Conservation (phyloP, 2,329 filamentous ascomycete species). For the Bipolaris oryzae region DNA sequence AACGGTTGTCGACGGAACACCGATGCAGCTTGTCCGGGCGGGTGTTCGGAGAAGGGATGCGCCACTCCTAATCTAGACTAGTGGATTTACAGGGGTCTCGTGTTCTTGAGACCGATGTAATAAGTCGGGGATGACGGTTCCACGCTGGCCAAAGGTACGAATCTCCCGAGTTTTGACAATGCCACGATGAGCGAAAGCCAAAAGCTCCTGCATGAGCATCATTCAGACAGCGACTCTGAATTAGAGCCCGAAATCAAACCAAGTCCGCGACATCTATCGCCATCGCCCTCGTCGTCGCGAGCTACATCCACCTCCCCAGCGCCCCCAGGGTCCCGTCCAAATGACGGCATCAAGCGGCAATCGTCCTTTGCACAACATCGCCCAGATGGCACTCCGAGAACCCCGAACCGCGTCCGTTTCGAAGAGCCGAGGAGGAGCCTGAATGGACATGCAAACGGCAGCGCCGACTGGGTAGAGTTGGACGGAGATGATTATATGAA, state of each 20-base stretch:
- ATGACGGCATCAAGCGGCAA: constrained; percentile 42
- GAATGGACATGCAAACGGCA: constrained; percentile 39
- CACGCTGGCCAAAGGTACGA: constrained; percentile 1
- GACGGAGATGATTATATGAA: constrained; percentile 68
- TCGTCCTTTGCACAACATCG: constrained; percentile 56
- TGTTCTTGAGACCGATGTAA: constrained; percentile 10
- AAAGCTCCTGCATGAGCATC: constrained; percentile 47
- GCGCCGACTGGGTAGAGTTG: constrained; percentile 55
- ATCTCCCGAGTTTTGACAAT: constrained; percentile 31
- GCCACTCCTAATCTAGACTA: constrained; percentile 5
- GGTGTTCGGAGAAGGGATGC: background rate
- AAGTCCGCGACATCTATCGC: constrained; percentile 32
- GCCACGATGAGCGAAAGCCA: constrained; percentile 49
- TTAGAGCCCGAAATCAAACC: constrained; percentile 23
- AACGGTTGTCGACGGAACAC: background rate
- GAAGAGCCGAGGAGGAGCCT: constrained; percentile 53
- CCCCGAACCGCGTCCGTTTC: constrained; percentile 77
- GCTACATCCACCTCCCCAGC: constrained; percentile 39
- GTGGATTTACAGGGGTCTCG: constrained; percentile 19
- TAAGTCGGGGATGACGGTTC: constrained; percentile 12
- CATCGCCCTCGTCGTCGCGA: constrained; percentile 37
- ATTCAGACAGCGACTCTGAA: constrained; percentile 39
- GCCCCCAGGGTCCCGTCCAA: constrained; percentile 31
- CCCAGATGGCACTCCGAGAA: constrained; percentile 62
- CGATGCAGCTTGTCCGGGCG: background rate